Percentiles rank a stretch among this genome's conserved stretches.
These are phyloP conservation scores for Hyaloscypha bicolor DNA, from an alignment of 495 filamentous ascomycete species.

Conservation along the genomic window DNA sequence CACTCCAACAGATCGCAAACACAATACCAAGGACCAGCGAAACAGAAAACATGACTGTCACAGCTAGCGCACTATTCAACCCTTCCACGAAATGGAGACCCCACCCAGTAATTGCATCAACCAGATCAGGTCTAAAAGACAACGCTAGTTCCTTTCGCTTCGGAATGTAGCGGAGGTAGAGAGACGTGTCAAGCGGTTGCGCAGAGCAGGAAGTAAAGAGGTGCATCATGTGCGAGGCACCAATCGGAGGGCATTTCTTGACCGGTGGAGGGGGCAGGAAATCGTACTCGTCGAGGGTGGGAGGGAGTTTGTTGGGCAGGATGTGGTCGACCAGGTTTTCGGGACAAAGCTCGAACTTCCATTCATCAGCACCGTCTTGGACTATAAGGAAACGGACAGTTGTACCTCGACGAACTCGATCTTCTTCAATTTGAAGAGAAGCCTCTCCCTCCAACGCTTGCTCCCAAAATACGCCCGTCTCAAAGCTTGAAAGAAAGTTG, in stretches of 20 bases:
- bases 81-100: constrained; percentile 1
- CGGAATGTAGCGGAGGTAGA: not conserved
- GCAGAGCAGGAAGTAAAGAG: not conserved
- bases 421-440: not conserved
- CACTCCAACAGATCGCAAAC: not conserved
- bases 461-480: not conserved
- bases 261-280: not conserved
- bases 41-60: not conserved
- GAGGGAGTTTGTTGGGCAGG: not conserved
- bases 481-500: not conserved
- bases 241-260: not conserved
- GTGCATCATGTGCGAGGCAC: not conserved
- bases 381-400: not conserved
- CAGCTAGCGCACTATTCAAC: not conserved
- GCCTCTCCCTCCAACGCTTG: not conserved
- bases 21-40: not conserved
- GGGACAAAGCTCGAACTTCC: not conserved
- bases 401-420: not conserved
- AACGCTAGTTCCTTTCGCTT: not conserved
- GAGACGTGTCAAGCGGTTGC: not conserved
- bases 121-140: not conserved
- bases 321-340: not conserved
- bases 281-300: not conserved
- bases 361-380: not conserved
- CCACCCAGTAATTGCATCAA: not conserved